phyloP scores from a whole-genome alignment of 2,329 filamentous ascomycete genomes.

The Ophiostoma himal-ulmi region DNA sequence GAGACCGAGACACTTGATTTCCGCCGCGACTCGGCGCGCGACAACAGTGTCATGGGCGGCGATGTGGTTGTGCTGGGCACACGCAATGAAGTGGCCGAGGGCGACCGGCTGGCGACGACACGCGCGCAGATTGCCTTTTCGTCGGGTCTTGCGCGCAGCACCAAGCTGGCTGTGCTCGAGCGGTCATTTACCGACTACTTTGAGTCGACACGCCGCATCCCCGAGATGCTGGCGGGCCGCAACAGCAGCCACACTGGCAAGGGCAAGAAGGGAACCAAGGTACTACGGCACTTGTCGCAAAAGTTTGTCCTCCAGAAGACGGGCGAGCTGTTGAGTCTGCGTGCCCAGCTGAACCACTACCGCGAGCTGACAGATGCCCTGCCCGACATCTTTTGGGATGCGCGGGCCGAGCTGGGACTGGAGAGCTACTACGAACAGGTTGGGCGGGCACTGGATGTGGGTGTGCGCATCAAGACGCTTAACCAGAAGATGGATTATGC shows the following conservation, averaged over 20 bases:
- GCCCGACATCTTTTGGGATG: constrained; percentile 96
- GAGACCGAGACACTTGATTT: constrained; percentile 92
- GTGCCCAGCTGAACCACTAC: constrained; percentile 92
- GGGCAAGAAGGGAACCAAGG: not conserved
- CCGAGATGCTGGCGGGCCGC: constrained; percentile 62
- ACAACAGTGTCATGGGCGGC: constrained; percentile 74
- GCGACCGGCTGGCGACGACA: constrained; percentile 52
- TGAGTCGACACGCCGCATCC: constrained; percentile 75
- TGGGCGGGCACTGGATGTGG: constrained; percentile 82
- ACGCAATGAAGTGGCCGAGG: constrained; percentile 46
- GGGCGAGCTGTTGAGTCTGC: constrained; percentile 80
- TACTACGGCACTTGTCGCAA: constrained; percentile 55
- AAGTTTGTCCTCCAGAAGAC: constrained; percentile 88
- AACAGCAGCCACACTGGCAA: constrained; percentile 16
- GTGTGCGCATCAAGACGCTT: constrained; percentile 79
- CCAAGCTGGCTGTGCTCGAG: constrained; percentile 89
- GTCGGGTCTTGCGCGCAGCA: constrained; percentile 83
- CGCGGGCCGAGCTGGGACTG: constrained; percentile 76
- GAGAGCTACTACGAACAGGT: constrained; percentile 96
- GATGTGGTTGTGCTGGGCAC: constrained; percentile 89
- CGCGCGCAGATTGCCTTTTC: constrained; percentile 96
- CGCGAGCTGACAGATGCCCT: constrained; percentile 92
- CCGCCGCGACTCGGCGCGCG: constrained; percentile 63
- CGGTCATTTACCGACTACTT: constrained; percentile 77
- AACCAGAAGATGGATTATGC: constrained; percentile 99